Percentiles rank a stretch among this genome's conserved stretches.
Conservation (phyloP, 2,329 filamentous ascomycete species). For the Reticulascus tulasneorum region DNA sequence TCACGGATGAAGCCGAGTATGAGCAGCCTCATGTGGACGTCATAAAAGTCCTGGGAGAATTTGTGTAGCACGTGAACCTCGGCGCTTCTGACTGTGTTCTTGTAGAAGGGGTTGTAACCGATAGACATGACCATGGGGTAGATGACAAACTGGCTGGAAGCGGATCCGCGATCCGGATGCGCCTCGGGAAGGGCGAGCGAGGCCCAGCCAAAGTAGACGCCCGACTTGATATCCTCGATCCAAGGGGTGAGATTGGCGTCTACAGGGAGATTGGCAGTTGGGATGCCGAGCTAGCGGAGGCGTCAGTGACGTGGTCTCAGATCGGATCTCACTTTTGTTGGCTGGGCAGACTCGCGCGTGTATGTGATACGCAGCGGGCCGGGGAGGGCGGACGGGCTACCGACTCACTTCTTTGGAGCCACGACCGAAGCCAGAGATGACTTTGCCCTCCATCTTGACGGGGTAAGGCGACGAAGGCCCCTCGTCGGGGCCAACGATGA, state of each 20-base stretch:
- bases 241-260: constrained; percentile 56
- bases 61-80: constrained; percentile 85
- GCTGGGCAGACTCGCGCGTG: neutral
- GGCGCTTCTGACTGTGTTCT: constrained; percentile 80
- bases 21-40: constrained; percentile 69
- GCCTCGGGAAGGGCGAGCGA: constrained; percentile 57
- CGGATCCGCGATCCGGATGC: constrained; percentile 37
- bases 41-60: constrained; percentile 83
- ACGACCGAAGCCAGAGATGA: constrained; percentile 89
- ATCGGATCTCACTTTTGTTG: constrained; percentile 1
- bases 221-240: constrained; percentile 63
- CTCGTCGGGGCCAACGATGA: constrained; percentile 66
- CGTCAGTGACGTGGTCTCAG: constrained; percentile 3
- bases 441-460: constrained; percentile 75
- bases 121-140: constrained; percentile 92
- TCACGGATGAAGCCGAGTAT: constrained; percentile 85
- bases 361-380: neutral
- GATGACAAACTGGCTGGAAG: constrained; percentile 34
- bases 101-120: constrained; percentile 97
- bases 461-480: constrained; percentile 80
- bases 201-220: constrained; percentile 93
- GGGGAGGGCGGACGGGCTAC: neutral
- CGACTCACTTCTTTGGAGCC: constrained; percentile 79
- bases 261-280: constrained; percentile 87
- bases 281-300: constrained; percentile 73